Evolutionary conservation across 1,284 basidiomycete species (phyloP).

Genomic region (Anthracocystis walkeri): DNA sequence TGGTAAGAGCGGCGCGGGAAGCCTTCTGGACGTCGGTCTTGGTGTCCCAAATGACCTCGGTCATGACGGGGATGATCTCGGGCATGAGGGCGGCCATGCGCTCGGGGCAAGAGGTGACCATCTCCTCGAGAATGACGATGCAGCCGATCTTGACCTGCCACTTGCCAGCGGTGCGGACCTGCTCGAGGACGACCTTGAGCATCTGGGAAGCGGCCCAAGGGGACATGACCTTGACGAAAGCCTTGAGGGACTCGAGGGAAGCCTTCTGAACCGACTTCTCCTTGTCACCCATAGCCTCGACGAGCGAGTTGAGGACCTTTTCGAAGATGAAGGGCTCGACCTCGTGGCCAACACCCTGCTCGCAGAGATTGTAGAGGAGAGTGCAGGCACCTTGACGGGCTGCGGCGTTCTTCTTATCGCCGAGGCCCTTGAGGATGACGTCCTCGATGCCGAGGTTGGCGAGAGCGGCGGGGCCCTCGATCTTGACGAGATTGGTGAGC

Average conservation of each 20-base stretch:
- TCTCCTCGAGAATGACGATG: conserved; percentile 86
- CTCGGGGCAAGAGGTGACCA: conserved; percentile 84
- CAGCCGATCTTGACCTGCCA: conserved; percentile 98
- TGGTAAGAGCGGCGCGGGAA: conserved; percentile 91
- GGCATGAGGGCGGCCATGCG: conserved; percentile 93
- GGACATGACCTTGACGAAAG: conserved; percentile 85
- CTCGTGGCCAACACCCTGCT: conserved; percentile 82
- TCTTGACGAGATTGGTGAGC: conserved; percentile 72
- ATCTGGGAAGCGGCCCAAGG: conserved; percentile 88
- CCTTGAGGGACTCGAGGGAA: conserved; percentile 85
- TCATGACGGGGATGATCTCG: conserved; percentile 93
- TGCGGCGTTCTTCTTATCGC: conserved; percentile 76
- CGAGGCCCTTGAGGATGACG: conserved; percentile 80
- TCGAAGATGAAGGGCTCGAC: conserved; percentile 93
- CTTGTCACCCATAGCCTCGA: conserved; percentile 94
- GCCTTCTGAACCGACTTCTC: conserved; percentile 85
- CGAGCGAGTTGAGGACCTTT: conserved; percentile 83
- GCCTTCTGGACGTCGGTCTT: conserved; percentile 99
- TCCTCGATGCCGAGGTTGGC: conserved; percentile 81
- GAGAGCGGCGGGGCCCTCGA: conserved; percentile 84
- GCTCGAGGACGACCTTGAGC: conserved; percentile 89
- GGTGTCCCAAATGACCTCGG: conserved; percentile 99
- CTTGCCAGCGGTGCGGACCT: conserved; percentile 96
- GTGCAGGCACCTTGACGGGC: conserved; percentile 80
- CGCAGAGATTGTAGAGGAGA: conserved; percentile 78